These are phyloP conservation scores for Cyamopsis tetragonoloba DNA, from an alignment of 306 rosid species.

Conservation along the genomic window DNA sequence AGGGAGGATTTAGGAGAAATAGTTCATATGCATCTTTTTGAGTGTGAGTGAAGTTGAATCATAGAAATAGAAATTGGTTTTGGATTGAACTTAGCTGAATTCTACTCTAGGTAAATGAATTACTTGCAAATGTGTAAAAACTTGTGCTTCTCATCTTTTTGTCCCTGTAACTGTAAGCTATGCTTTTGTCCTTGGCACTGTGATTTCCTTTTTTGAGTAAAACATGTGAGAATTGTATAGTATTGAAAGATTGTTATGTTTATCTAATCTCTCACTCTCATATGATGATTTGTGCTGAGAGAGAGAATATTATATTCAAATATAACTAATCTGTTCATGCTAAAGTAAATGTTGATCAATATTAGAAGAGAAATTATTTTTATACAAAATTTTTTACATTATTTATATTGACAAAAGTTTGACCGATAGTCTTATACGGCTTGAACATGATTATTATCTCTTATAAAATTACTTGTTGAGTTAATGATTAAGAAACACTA, in stretches of 20 bases:
- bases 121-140: slow-evolving; percentile 43
- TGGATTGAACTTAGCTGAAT: slow-evolving; percentile 2
- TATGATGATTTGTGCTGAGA: neutral
- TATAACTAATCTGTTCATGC: no score
- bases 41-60: slow-evolving; percentile 43
- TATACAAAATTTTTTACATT: no score
- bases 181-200: neutral
- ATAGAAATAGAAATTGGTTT: slow-evolving; percentile 34
- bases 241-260: neutral
- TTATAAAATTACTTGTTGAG: no score
- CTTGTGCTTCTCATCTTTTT: slow-evolving; percentile 34
- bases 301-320: neutral
- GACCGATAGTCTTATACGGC: no score
- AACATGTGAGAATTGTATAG: neutral
- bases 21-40: slow-evolving; percentile 9
- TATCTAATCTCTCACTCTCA: neutral
- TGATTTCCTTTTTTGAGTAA: neutral
- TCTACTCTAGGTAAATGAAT: slow-evolving; percentile 35
- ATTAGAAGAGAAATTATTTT: no score
- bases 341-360: neutral
- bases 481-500: no score
- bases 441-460: no score
- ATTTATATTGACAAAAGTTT: no score
- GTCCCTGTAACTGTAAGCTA: neutral
- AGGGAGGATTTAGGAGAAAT: neutral